Conservation (phyloP, 2,329 filamentous ascomycete genomes). For the Camptophora hylomeconis region DNA sequence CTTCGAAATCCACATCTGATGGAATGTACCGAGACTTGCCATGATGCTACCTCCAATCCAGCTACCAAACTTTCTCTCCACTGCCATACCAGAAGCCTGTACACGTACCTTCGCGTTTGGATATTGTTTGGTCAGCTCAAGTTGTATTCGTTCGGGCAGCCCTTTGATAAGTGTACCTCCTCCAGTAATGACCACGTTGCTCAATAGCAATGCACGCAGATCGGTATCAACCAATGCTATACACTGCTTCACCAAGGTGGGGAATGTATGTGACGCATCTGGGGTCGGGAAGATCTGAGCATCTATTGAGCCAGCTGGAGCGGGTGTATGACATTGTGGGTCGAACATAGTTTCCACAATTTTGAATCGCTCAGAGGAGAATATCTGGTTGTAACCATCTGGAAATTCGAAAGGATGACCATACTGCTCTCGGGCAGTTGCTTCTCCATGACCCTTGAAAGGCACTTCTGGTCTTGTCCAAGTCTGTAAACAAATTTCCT, state of each 20-base stretch:
- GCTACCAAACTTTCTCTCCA: slow-evolving; percentile 79
- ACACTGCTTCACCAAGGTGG: slow-evolving; percentile 65
- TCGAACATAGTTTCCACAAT: slow-evolving; percentile 88
- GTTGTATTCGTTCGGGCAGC: slow-evolving; percentile 80
- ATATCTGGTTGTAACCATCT: slow-evolving; percentile 91
- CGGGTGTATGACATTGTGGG: slow-evolving; percentile 56
- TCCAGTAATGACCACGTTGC: slow-evolving; percentile 86
- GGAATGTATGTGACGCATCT: slow-evolving; percentile 66
- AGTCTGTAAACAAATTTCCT: slow-evolving; percentile 89
- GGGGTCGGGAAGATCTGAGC: slow-evolving; percentile 32
- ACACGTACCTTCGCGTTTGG: slow-evolving; percentile 80
- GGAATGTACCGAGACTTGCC: slow-evolving; percentile 89
- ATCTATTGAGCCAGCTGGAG: slow-evolving; percentile 26
- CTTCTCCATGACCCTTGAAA: slow-evolving; percentile 16
- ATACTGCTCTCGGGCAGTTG: slow-evolving; percentile 61
- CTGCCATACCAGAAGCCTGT: slow-evolving; percentile 71
- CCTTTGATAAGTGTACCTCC: slow-evolving; percentile 78
- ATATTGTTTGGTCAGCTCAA: slow-evolving; percentile 68
- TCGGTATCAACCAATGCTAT: slow-evolving; percentile 78
- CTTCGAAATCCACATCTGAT: slow-evolving; percentile 97
- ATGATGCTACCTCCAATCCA: slow-evolving; percentile 97
- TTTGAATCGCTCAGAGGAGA: slow-evolving; percentile 74
- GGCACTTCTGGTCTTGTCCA: slow-evolving; percentile 46
- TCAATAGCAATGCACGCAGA: slow-evolving; percentile 66
- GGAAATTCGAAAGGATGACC: slow-evolving; percentile 86